Base-by-base conservation (phyloP, 495 filamentous ascomycete genomes). In the Penicillium steckii region DNA sequence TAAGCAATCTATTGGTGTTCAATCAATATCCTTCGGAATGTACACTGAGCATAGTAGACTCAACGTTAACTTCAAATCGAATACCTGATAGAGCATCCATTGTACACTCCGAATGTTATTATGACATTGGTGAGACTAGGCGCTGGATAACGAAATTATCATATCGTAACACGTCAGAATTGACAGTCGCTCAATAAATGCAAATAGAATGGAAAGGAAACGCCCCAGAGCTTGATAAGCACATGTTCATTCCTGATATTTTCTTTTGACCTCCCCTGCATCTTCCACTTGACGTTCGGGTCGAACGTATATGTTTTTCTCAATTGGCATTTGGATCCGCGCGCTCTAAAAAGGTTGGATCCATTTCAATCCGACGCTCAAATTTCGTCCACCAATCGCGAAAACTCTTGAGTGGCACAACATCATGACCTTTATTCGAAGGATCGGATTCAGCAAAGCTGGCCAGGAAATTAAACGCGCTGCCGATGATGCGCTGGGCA, bases 361-460 rank as follows among this genome's bases (percentile, higher is more conserved):
- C 94, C 49, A 80, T 73, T 64, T 91, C 85, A 24, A 97, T 78
- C 69, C 83, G 86, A 32, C 81, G 82, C 82, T 99, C 94, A 75
- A 99, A 99, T 71, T 96, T 97, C 44, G 71, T 77, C 94, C 94
- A 99, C 94, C 95, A 99, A 47, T 96, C 91, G 65, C 88, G 85
- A 69, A 99, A 97, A 10, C 85, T 87, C 72, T 86, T 89, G 48
- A 99, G 64, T 27, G 95, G 90, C 19, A 99, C 88, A 10, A 95
- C 84, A 65, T 97, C 93, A 44, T 86, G 80, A 9, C 82, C 88
- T 29, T 72, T 77, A 15, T 60, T 55, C 8, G 51, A 64, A 9
- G 62, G 61, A 57, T 74, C 74, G 8, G 64, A 69, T 41, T 76
- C 78, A 38, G 86, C 87, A 77, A 95, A 97, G 59, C 91, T 88